Evolutionary conservation across 495 filamentous ascomycete species (phyloP).

Genomic region (Aspergillus sclerotiicarbonarius): DNA sequence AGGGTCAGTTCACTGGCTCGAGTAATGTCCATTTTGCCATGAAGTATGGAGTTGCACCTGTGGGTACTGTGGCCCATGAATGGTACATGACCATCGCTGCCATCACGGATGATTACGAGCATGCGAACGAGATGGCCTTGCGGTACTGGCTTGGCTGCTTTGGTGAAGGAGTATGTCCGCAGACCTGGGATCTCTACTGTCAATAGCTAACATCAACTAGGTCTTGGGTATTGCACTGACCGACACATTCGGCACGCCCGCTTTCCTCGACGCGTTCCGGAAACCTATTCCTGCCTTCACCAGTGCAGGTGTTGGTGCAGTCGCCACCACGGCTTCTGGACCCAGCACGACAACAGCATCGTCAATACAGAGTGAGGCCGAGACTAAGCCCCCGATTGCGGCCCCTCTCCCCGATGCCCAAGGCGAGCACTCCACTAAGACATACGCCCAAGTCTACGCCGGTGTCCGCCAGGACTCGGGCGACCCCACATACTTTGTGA

Average conservation of each 20-base stretch:
- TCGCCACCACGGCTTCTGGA: conserved; percentile 29
- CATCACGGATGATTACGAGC: conserved; percentile 78
- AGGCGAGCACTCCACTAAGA: conserved; percentile 29
- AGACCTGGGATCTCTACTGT: not conserved
- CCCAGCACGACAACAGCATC: conserved; percentile 27
- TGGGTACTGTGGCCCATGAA: conserved; percentile 96
- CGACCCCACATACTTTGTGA: conserved; percentile 78
- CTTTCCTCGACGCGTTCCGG: conserved; percentile 81
- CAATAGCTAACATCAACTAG: conserved; percentile 26
- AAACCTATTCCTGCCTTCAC: conserved; percentile 52
- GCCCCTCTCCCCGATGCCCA: conserved; percentile 19
- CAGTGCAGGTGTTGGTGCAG: conserved; percentile 31
- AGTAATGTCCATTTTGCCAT: conserved; percentile 98
- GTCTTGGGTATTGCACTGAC: conserved; percentile 89
- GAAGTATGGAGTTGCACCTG: conserved; percentile 75
- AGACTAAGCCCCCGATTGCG: conserved; percentile 29
- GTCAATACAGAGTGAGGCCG: conserved; percentile 26
- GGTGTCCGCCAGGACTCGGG: conserved; percentile 95
- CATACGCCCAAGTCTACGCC: conserved; percentile 82
- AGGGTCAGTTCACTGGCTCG: conserved; percentile 77
- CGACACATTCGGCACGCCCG: conserved; percentile 95
- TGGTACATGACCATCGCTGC: conserved; percentile 99
- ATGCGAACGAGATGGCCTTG: conserved; percentile 79
- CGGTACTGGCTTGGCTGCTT: conserved; percentile 89
- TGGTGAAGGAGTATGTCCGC: conserved; percentile 65